phyloP scores from a whole-genome alignment of 2,329 filamentous ascomycete genomes.

The Teratosphaeria nubilosa region DNA sequence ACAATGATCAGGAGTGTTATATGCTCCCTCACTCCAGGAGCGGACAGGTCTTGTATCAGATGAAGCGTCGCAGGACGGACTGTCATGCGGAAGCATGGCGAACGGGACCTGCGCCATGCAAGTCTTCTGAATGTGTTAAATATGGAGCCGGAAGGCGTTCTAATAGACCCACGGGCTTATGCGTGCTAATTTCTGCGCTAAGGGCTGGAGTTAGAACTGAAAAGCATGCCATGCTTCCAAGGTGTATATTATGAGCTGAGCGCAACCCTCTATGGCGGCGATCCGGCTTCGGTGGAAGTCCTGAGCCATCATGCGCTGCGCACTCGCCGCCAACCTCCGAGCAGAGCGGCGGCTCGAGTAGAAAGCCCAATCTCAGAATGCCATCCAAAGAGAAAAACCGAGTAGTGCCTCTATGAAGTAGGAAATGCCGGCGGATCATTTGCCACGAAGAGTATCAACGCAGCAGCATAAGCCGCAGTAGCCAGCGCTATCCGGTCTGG shows the following conservation, averaged over 20 bases:
- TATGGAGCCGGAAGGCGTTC: too few relatives aligned
- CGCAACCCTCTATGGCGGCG: neutral
- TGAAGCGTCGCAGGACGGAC: too few relatives aligned
- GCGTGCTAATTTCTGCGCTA: neutral
- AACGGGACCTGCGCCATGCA: too few relatives aligned
- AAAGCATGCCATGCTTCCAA: neutral
- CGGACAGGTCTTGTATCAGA: too few relatives aligned
- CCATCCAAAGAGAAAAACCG: neutral
- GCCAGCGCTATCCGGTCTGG: constrained; percentile 5
- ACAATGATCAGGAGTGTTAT: neutral
- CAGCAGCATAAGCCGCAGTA: constrained; percentile 10
- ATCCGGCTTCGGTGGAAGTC: neutral
- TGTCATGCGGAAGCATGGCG: too few relatives aligned
- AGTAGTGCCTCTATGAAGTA: neutral
- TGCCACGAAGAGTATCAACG: constrained; percentile 10
- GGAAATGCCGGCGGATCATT: constrained; percentile 2
- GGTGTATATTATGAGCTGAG: neutral
- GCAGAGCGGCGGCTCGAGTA: neutral
- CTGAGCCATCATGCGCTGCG: neutral
- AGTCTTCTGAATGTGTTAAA: too few relatives aligned
- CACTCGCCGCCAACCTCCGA: too few relatives aligned
- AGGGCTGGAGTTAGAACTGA: neutral
- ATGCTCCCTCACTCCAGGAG: neutral
- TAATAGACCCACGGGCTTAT: too few relatives aligned
- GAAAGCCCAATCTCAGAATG: neutral